Evolutionary conservation across 108 stramenopile genomes (phyloP).

Genomic region (Nitzschia inconspicua): DNA sequence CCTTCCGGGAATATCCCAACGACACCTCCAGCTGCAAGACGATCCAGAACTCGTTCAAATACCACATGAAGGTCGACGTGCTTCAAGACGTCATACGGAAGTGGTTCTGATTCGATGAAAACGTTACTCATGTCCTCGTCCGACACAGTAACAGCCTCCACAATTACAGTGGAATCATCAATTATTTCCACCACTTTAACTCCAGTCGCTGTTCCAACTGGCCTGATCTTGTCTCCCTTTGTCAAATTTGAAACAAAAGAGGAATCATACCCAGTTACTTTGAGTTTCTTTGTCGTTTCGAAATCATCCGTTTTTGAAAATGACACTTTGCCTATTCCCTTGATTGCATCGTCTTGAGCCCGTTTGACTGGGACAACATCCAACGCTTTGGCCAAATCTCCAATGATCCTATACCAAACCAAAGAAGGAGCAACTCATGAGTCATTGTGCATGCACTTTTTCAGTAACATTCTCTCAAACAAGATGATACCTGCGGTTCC

Average conservation of each 20-base stretch:
- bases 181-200: slow-evolving; percentile 68
- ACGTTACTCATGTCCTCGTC: slow-evolving; percentile 11
- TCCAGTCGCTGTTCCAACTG: slow-evolving; percentile 39
- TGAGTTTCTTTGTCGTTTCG: slow-evolving; percentile 19
- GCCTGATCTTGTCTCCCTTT: slow-evolving; percentile 78
- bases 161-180: slow-evolving; percentile 38
- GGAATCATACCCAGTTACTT: slow-evolving; percentile 55
- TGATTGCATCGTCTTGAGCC: slow-evolving; percentile 81
- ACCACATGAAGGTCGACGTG: slow-evolving; percentile 84
- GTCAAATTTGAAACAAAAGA: slow-evolving; percentile 49
- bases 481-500: too few relatives aligned
- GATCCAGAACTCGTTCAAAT: slow-evolving; percentile 79
- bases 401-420: too few relatives aligned
- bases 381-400: slow-evolving; percentile 90
- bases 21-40: slow-evolving; percentile 65
- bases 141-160: slow-evolving; percentile 29
- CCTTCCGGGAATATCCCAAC: slow-evolving; percentile 98
- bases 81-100: slow-evolving; percentile 80
- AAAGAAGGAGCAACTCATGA: too few relatives aligned
- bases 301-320: slow-evolving; percentile 6
- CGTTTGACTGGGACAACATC: slow-evolving; percentile 93
- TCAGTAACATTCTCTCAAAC: too few relatives aligned
- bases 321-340: slow-evolving; percentile 51
- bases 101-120: slow-evolving; percentile 12
- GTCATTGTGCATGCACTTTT: too few relatives aligned